Percentiles rank a stretch among this genome's conserved stretches.
Evolutionary conservation across 75 land plant species (phyloP).

Genomic region (Pseudotsuga menziesii): DNA sequence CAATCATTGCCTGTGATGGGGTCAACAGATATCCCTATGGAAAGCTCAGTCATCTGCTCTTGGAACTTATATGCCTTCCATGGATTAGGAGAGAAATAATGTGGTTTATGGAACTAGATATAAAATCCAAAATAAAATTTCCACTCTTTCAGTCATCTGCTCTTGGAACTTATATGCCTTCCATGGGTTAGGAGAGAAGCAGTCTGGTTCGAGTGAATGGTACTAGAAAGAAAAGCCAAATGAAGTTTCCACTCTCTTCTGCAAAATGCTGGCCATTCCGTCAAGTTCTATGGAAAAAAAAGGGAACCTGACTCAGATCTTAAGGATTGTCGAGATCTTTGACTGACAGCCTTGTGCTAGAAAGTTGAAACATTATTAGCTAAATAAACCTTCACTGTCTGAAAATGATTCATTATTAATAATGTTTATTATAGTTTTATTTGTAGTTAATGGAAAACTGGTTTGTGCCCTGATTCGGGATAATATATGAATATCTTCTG

Average conservation of each 20-base stretch:
- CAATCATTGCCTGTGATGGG: background rate
- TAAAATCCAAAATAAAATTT: background rate
- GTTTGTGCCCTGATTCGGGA: background rate
- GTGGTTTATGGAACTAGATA: background rate
- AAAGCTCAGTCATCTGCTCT: background rate
- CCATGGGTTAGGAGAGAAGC: too few relatives aligned
- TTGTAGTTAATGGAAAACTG: slow-evolving; percentile 2
- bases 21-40: background rate
- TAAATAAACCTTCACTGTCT: background rate
- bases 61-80: background rate
- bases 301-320: background rate
- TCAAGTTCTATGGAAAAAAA: background rate
- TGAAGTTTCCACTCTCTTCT: background rate
- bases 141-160: background rate
- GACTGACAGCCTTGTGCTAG: background rate
- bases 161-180: background rate
- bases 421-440: background rate
- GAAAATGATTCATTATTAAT: background rate
- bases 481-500: slow-evolving; percentile 2
- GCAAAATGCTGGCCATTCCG: background rate
- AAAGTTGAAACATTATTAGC: background rate
- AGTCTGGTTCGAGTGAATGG: background rate
- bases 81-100: background rate
- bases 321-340: background rate
- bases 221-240: background rate